Evolutionary conservation across 805 yeast genomes (phyloP).

Genomic region (Saturnispora besseyi): DNA sequence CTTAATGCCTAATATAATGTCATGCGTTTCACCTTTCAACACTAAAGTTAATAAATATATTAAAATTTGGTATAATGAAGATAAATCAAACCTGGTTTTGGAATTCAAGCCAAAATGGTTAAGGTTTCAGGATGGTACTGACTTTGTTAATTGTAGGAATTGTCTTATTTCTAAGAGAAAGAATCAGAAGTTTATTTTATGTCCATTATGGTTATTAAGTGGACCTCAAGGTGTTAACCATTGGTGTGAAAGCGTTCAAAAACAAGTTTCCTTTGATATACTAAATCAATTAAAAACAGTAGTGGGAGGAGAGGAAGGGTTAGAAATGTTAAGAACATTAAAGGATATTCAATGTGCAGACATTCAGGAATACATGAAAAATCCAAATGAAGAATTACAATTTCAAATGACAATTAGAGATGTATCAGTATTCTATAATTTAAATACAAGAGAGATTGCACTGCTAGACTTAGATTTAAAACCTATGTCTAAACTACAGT

Average conservation of each 20-base stretch:
- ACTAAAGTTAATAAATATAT: constrained; percentile 21
- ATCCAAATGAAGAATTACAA: constrained; percentile 34
- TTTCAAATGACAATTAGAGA: constrained; percentile 46
- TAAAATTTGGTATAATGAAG: constrained; percentile 13
- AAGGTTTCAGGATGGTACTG: constrained; percentile 6
- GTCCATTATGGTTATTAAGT: constrained; percentile 34
- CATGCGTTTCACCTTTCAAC: neutral
- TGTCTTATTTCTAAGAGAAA: constrained; percentile 32
- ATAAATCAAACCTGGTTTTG: constrained; percentile 16
- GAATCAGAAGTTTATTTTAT: constrained; percentile 27
- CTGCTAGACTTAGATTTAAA: constrained; percentile 45
- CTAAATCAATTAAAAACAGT: constrained; percentile 4
- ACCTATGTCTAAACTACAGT: constrained; percentile 32
- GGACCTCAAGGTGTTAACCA: constrained; percentile 20
- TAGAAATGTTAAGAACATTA: constrained; percentile 12
- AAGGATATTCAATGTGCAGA: constrained; percentile 33
- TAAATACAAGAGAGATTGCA: constrained; percentile 21
- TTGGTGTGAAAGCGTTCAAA: constrained; percentile 26
- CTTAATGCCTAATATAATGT: constrained; percentile 22
- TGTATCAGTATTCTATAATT: constrained; percentile 39
- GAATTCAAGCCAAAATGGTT: constrained; percentile 48
- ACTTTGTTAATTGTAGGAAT: constrained; percentile 33
- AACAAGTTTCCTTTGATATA: neutral
- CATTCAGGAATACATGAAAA: constrained; percentile 24
- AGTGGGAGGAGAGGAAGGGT: constrained; percentile 6